Evolutionary conservation across 441 rosid species (phyloP).

Genomic region (Cnidoscolus chayamansa): DNA sequence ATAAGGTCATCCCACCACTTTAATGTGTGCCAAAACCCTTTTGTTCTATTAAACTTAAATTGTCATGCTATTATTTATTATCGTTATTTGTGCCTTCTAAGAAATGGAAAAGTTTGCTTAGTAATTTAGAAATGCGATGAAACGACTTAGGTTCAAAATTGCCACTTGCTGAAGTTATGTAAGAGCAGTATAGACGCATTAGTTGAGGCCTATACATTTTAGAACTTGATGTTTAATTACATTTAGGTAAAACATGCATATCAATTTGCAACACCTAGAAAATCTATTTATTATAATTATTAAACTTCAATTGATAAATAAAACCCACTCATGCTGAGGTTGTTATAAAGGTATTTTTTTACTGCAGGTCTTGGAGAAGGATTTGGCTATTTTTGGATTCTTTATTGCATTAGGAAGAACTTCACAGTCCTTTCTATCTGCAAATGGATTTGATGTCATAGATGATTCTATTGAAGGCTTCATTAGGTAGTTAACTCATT

Average conservation of each 20-base stretch:
- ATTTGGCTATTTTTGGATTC: slow-evolving; percentile 98
- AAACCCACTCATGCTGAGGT: slow-evolving; percentile 6
- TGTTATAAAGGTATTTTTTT: slow-evolving; percentile 26
- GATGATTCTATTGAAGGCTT: slow-evolving; percentile 69
- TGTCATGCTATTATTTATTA: no score
- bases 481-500: slow-evolving; percentile 52
- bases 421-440: slow-evolving; percentile 66
- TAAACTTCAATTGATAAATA: not conserved
- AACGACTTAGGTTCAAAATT: not conserved
- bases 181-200: slow-evolving; percentile 2
- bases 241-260: not conserved
- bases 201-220: slow-evolving; percentile 1
- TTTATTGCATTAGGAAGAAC: slow-evolving; percentile 94
- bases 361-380: slow-evolving; percentile 91
- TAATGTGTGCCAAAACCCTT: not conserved
- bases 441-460: slow-evolving; percentile 66
- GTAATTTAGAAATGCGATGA: slow-evolving; percentile 7
- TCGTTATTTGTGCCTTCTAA: slow-evolving; percentile 6
- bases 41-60: no score
- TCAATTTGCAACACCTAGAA: not conserved
- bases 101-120: not conserved
- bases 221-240: not conserved
- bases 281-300: not conserved
- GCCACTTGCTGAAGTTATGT: slow-evolving; percentile 1
- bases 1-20: not conserved